Percentiles rank a stretch among this genome's conserved stretches.
These are phyloP conservation scores for Amanita polypyramis DNA, from an alignment of 768 basidiomycete species.

Conservation along the genomic window DNA sequence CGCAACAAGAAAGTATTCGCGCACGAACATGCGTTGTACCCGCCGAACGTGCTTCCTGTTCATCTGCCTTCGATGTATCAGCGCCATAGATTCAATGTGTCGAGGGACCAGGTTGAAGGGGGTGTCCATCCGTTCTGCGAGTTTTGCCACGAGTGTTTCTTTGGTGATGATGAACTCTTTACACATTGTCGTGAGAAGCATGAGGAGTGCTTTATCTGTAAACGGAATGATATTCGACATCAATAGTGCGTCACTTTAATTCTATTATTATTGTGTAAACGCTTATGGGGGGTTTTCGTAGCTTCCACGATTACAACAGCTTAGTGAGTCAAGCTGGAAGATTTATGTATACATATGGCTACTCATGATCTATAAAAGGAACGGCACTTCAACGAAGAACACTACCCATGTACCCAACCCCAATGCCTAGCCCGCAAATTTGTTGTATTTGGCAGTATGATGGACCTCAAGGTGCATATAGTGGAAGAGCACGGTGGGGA, in stretches of 20 bases:
- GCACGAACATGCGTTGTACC: constrained; percentile 87
- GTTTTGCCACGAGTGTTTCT: constrained; percentile 91
- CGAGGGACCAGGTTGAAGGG: constrained; percentile 54
- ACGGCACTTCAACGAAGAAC: constrained; percentile 62
- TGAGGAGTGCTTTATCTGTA: constrained; percentile 96
- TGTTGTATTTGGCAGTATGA: constrained; percentile 78
- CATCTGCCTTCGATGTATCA: constrained; percentile 70
- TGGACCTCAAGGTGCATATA: constrained; percentile 90
- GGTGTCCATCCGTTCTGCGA: constrained; percentile 72
- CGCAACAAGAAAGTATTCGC: constrained; percentile 88
- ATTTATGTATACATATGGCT: not conserved
- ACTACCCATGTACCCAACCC: constrained; percentile 68
- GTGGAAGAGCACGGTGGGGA: constrained; percentile 73
- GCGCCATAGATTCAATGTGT: constrained; percentile 25
- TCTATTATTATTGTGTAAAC: not conserved
- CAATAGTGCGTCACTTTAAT: constrained; percentile 60
- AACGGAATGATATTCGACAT: constrained; percentile 65
- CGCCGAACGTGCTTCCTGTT: constrained; percentile 42
- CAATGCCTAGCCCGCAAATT: constrained; percentile 83
- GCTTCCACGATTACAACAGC: constrained; percentile 71
- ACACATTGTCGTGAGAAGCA: constrained; percentile 88
- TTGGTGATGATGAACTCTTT: constrained; percentile 88
- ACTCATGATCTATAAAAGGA: constrained; percentile 36
- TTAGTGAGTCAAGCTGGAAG: constrained; percentile 38
- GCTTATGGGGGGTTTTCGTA: constrained; percentile 18